phyloP scores from a whole-genome alignment of 495 filamentous ascomycete genomes.

The Penicillium lividum region DNA sequence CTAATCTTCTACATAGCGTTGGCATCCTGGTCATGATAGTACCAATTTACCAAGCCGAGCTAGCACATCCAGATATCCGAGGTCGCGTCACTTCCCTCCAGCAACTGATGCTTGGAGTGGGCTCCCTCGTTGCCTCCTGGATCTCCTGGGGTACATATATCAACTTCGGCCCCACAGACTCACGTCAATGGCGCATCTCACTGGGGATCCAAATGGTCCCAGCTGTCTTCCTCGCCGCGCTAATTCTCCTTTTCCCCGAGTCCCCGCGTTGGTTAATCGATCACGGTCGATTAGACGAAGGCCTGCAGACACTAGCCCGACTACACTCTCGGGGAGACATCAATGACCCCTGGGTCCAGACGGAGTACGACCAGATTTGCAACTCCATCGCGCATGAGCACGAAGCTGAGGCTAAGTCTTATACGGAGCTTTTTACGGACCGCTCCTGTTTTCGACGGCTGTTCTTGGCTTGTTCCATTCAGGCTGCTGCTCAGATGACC shows the following conservation, averaged over 20 bases:
- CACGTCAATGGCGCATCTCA: conserved; percentile 22
- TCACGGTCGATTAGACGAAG: conserved; percentile 49
- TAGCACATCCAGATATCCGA: conserved; percentile 25
- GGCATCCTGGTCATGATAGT: conserved; percentile 54
- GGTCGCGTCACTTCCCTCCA: conserved; percentile 23
- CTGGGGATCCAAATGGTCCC: conserved; percentile 61
- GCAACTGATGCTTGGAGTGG: conserved; percentile 26
- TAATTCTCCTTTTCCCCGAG: conserved; percentile 59
- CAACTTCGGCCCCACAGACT: conserved; percentile 47
- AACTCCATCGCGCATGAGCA: conserved; percentile 30
- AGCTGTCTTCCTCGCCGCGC: conserved; percentile 52
- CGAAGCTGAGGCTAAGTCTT: conserved; percentile 61
- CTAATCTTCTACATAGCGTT: conserved; percentile 24
- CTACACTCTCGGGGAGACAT: conserved; percentile 60
- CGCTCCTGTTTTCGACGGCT: conserved; percentile 60
- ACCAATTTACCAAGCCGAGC: conserved; percentile 27
- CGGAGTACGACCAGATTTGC: conserved; percentile 62
- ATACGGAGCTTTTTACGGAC: conserved; percentile 59
- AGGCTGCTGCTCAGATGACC: conserved; percentile 65
- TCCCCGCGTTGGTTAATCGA: conserved; percentile 53
- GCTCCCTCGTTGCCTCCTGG: conserved; percentile 21
- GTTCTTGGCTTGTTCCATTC: conserved; percentile 58
- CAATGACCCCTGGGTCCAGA: conserved; percentile 61
- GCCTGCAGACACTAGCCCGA: conserved; percentile 56
- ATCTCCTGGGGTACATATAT: conserved; percentile 27